These are phyloP conservation scores for Alternaria brassicicola DNA, from an alignment of 2,329 filamentous ascomycete species.

Conservation along the genomic window DNA sequence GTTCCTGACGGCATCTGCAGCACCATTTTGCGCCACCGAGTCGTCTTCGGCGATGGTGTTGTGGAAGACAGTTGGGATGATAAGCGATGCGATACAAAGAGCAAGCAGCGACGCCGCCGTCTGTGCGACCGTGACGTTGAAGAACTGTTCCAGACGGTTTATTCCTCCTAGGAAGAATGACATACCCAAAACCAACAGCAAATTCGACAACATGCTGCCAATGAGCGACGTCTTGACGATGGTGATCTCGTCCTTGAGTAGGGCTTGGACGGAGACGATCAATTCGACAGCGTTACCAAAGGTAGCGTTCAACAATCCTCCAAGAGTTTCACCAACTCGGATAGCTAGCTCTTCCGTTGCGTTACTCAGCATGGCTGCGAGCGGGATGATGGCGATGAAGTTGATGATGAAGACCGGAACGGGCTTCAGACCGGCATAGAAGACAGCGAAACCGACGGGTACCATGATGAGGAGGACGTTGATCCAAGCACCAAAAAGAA, in stretches of 20 bases:
- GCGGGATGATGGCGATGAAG: conserved; percentile 89
- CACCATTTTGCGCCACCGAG: conserved; percentile 9
- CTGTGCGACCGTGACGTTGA: conserved; percentile 91
- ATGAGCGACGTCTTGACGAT: conserved; percentile 94
- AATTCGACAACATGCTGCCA: conserved; percentile 87
- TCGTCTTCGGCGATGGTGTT: conserved; percentile 41
- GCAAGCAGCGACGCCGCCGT: conserved; percentile 83
- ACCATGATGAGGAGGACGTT: conserved; percentile 81
- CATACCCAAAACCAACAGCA: conserved; percentile 88
- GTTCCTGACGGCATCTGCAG: conserved; percentile 37
- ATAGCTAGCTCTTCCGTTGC: conserved; percentile 90
- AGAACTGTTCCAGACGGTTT: conserved; percentile 79
- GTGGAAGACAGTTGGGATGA: conserved; percentile 85
- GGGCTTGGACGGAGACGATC: conserved; percentile 85
- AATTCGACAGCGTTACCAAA: conserved; percentile 92
- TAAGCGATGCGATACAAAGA: conserved; percentile 78
- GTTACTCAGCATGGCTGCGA: conserved; percentile 85
- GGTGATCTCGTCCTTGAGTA: conserved; percentile 73
- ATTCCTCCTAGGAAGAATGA: conserved; percentile 89
- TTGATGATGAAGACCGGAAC: conserved; percentile 78
- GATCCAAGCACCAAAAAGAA: conserved; percentile 82
- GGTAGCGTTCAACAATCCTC: conserved; percentile 86
- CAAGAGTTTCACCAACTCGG: conserved; percentile 78
- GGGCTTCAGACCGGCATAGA: conserved; percentile 59
- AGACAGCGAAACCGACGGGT: conserved; percentile 75